Evolutionary conservation across 2,329 filamentous ascomycete genomes (phyloP).

Genomic region (Beauveria sp.): DNA sequence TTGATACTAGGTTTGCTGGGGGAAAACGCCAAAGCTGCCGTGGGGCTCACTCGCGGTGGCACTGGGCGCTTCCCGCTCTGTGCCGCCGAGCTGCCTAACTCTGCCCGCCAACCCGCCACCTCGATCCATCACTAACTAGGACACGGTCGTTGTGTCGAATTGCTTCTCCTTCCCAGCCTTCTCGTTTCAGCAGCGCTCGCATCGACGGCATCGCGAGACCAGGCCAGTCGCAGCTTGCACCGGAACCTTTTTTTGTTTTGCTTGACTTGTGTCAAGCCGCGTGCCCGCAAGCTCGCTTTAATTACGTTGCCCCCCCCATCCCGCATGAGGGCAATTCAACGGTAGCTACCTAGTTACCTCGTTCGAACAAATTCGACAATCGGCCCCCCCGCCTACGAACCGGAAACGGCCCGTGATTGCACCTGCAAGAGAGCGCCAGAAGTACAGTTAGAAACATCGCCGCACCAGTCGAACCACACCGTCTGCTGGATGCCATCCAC

Average conservation of each 20-base stretch:
- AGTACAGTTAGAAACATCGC: not conserved
- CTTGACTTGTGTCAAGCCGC: not conserved
- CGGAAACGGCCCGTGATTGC: not conserved
- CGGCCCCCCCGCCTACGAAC: not conserved
- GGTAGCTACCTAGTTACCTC: not conserved
- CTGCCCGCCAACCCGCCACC: slow-evolving; percentile 5
- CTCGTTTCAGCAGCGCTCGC: not conserved
- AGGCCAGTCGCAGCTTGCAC: not conserved
- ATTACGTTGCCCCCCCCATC: not conserved
- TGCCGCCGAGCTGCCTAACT: not conserved
- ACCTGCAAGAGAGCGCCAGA: not conserved
- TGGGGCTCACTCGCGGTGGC: not conserved
- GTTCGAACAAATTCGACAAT: not conserved
- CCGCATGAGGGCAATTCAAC: slow-evolving; percentile 4
- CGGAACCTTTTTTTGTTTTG: not conserved
- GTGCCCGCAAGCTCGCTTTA: slow-evolving; percentile 1
- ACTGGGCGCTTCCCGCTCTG: slow-evolving; percentile 6
- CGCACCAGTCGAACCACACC: not conserved
- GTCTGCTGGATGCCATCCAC: not conserved
- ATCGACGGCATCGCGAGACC: not conserved
- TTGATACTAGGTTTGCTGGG: too few relatives aligned
- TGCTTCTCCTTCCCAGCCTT: slow-evolving; percentile 2
- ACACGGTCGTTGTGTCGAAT: slow-evolving; percentile 5
- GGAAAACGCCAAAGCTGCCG: not conserved
- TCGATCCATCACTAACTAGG: slow-evolving; percentile 4